phyloP scores from a whole-genome alignment of 352 stramenopile species.

The Pythium diclinum region DNA sequence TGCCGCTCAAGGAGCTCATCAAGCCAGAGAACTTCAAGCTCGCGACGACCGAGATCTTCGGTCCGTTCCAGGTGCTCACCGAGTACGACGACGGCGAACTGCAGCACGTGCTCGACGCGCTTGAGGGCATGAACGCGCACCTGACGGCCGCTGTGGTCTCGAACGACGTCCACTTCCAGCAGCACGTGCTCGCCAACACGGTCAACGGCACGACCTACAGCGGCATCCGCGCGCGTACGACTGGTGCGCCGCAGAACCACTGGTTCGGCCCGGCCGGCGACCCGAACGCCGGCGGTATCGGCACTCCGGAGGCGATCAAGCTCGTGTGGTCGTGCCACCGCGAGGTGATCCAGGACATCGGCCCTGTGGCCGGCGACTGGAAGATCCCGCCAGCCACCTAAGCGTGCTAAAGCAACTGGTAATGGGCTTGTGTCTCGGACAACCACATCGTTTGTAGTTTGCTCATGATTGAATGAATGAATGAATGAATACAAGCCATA shows the following conservation, averaged over 20 bases:
- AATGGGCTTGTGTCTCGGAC: no score
- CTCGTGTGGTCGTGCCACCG: constrained; percentile 98
- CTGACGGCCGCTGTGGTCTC: constrained; percentile 97
- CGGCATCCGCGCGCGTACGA: constrained; percentile 94
- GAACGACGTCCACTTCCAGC: constrained; percentile 94
- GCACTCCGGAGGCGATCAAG: constrained; percentile 97
- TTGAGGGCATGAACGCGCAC: constrained; percentile 96
- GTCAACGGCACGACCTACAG: constrained; percentile 99
- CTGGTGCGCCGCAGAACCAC: constrained; percentile 93
- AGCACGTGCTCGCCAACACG: constrained; percentile 94
- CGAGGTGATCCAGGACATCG: constrained; percentile 95
- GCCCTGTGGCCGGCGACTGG: constrained; percentile 64
- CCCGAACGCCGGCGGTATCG: constrained; percentile 95
- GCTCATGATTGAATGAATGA: neutral
- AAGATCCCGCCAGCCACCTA: constrained; percentile 83
- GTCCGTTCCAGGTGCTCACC: constrained; percentile 97
- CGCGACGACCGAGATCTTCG: constrained; percentile 97
- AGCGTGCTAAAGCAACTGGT: constrained; percentile 16
- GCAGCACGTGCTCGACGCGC: constrained; percentile 87
- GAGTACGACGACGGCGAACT: constrained; percentile 92
- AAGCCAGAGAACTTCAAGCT: constrained; percentile 93
- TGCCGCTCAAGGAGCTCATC: constrained; percentile 95
- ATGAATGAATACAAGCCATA: neutral
- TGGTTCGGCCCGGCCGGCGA: constrained; percentile 97
- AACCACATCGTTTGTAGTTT: neutral